Evolutionary conservation across 371 early-diverging fungal genomes (phyloP), one percentile per base, ranked within the genome.

Genomic region (Rhizopus delemar): DNA sequence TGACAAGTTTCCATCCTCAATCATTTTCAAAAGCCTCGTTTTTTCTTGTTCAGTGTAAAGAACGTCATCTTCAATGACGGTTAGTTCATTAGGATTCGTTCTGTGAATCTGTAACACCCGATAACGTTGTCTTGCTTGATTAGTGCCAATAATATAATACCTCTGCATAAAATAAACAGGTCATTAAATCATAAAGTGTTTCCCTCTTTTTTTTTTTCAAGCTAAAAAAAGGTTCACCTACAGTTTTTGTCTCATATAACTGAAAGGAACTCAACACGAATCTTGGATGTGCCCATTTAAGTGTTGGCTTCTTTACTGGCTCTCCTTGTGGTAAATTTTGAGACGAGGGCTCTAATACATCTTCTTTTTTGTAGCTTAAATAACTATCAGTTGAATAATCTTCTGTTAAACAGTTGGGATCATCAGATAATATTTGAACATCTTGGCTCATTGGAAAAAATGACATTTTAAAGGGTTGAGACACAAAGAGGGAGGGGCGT

Each of bases 61-160:
- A 2, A 76, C 82, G 52, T 86, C 86, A 63, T 89, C 89, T 57
- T 80, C 85, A 48, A 84, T 84, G n/a, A 90, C 84, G 5, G 64
- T 73, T 2, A 85, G 75, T 22, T 86, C 87, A 16, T 57, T 62
- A 35, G 68, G 80, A 29, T 78, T 73, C 0, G 92, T 92, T 22
- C 96, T 87, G 74, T 93, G 92, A 50, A 97, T 90, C 68, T 94
- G 94, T 51, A 95, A 81, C 15, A 96, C 89, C 11, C 94, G 80
- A 66, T 87, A 94, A 7, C 77, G 72, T 46, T 86, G 84, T 50
- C 86, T 90, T 5, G 86, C 78, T 63, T 86, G 82, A 68, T 91
- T 89, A 12, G 90, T 90, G 1, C 95, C 97, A 12, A 97, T 84
- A 11, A 95, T 75, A 69, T 86, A 94, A 62, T 86, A 89, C 28